Percentiles rank a stretch among this genome's conserved stretches.
Evolutionary conservation across 345 rosid genomes (phyloP).

Genomic region (Lepidium didymum): DNA sequence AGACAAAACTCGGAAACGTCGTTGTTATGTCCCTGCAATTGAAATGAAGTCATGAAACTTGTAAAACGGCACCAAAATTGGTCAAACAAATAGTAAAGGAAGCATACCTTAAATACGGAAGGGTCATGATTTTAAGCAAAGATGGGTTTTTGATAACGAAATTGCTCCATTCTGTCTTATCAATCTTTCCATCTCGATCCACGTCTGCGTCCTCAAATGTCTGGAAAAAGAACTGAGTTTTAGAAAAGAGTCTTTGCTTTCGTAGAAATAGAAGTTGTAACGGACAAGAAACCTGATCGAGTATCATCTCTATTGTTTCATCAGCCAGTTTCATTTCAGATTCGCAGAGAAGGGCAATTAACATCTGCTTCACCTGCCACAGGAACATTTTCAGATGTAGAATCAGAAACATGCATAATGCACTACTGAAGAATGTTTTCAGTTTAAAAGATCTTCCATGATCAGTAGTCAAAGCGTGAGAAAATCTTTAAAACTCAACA

Average conservation of each 20-base stretch:
- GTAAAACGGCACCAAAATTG: neutral
- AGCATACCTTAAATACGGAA: constrained; percentile 74
- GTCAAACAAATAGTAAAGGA: neutral
- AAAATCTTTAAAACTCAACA: neutral
- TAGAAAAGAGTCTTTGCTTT: neutral
- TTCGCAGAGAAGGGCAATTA: constrained; percentile 92
- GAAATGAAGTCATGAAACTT: neutral
- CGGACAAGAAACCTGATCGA: constrained; percentile 57
- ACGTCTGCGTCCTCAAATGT: constrained; percentile 86
- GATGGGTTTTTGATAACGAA: constrained; percentile 83
- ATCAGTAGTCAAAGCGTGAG: neutral
- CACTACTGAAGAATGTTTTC: too few species aligned
- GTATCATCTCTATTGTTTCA: constrained; percentile 82
- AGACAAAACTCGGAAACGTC: constrained; percentile 92
- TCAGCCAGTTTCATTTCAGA: constrained; percentile 96
- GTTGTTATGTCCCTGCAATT: constrained; percentile 86
- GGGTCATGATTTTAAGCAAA: constrained; percentile 84
- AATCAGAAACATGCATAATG: neutral
- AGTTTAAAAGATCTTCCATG: neutral
- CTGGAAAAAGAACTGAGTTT: constrained; percentile 26
- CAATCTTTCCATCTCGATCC: constrained; percentile 80
- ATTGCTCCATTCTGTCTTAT: constrained; percentile 69
- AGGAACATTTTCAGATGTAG: constrained; percentile 17
- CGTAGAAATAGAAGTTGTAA: neutral
- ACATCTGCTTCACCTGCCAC: constrained; percentile 93